phyloP scores from a whole-genome alignment of 163 green algal species.

The Chlorella variabilis region DNA sequence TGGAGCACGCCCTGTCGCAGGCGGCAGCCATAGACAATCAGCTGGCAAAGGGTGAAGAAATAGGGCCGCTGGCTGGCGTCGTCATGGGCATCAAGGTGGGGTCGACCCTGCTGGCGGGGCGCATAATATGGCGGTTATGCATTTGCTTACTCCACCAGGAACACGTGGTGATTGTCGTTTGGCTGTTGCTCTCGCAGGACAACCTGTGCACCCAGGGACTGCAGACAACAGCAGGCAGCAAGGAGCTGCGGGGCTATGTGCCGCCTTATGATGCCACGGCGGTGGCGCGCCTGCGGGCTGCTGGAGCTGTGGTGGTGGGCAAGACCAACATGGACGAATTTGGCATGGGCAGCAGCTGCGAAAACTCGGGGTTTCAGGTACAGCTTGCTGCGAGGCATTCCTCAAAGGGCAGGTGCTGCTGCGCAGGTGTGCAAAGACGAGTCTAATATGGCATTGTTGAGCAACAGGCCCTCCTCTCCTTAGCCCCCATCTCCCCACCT shows the following conservation, averaged over 20 bases:
- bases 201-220: slow-evolving; percentile 92
- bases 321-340: slow-evolving; percentile 99
- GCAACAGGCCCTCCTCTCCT: no score
- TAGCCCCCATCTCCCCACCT: no score
- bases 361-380: slow-evolving; percentile 89
- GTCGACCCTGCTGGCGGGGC: not conserved
- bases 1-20: slow-evolving; percentile 65
- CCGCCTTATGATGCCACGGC: slow-evolving; percentile 90
- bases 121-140: not conserved
- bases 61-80: slow-evolving; percentile 80
- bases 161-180: no score
- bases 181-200: slow-evolving; percentile 71
- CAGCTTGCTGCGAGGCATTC: not conserved
- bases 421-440: no score
- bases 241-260: slow-evolving; percentile 66
- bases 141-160: not conserved
- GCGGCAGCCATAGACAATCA: slow-evolving; percentile 69
- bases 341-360: slow-evolving; percentile 96
- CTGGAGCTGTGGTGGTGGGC: slow-evolving; percentile 90
- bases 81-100: slow-evolving; percentile 92
- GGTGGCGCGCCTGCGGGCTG: slow-evolving; percentile 70
- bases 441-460: no score
- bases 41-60: slow-evolving; percentile 32
- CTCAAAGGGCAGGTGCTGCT: no score
- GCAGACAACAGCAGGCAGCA: slow-evolving; percentile 86